Conservation (phyloP, 2,329 filamentous ascomycete genomes). For the Venturia nashicola region DNA sequence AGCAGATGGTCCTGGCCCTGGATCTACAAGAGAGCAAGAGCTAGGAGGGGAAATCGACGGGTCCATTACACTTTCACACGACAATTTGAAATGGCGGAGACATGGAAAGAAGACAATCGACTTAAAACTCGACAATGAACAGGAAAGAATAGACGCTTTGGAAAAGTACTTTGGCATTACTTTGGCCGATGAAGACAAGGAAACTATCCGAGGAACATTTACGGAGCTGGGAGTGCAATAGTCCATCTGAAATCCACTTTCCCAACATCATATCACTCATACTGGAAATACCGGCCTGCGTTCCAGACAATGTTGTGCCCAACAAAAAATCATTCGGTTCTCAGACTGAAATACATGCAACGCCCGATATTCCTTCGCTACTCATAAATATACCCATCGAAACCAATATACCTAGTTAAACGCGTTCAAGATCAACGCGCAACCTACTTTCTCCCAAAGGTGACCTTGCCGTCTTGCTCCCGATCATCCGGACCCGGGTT, state of each 20-base stretch:
- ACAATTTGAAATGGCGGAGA: constrained; percentile 33
- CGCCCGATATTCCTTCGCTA: too few relatives aligned
- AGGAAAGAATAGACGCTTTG: constrained; percentile 30
- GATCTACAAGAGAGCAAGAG: neutral
- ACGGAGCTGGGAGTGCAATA: neutral
- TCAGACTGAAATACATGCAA: too few relatives aligned
- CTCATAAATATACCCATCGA: too few relatives aligned
- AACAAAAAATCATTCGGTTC: too few relatives aligned
- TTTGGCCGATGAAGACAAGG: constrained; percentile 23
- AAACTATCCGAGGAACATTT: constrained; percentile 17
- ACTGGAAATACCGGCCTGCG: too few relatives aligned
- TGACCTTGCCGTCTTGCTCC: too few relatives aligned
- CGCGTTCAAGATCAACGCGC: too few relatives aligned
- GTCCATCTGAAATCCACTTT: neutral
- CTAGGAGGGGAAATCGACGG: constrained; percentile 17
- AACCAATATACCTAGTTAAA: too few relatives aligned
- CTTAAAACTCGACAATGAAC: constrained; percentile 28
- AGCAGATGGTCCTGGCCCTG: neutral
- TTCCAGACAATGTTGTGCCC: too few relatives aligned
- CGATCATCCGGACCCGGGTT: too few relatives aligned
- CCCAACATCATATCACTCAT: neutral
- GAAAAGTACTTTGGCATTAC: constrained; percentile 32
- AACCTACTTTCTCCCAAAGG: too few relatives aligned
- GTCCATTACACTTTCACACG: constrained; percentile 29
- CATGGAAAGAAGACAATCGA: constrained; percentile 29